These are phyloP conservation scores for Kwoniella sp. DNA, from an alignment of 768 basidiomycete genomes.

Conservation along the genomic window DNA sequence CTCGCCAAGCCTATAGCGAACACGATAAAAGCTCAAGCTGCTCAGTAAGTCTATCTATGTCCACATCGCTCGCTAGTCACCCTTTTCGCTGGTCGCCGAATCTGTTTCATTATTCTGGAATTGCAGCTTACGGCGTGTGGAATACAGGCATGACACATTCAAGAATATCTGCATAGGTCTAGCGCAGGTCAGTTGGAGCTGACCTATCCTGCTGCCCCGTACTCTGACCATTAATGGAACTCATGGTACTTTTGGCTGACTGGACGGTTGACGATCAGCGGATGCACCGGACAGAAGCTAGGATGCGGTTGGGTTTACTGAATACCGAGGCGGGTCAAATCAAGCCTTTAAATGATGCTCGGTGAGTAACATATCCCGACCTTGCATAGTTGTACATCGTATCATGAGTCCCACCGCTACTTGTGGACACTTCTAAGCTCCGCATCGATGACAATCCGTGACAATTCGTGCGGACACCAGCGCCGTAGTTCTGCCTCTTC, in stretches of 20 bases:
- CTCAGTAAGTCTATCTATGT: slow-evolving; percentile 36
- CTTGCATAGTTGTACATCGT: no score
- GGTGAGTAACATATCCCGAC: slow-evolving; percentile 28
- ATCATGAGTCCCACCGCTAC: no score
- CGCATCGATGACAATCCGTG: no score
- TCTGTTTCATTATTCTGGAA: no score
- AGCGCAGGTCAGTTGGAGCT: slow-evolving; percentile 49
- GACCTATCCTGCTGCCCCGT: no score
- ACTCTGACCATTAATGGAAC: neutral
- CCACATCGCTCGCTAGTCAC: neutral
- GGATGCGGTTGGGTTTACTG: slow-evolving; percentile 50
- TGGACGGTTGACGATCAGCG: slow-evolving; percentile 25
- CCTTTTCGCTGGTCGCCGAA: no score
- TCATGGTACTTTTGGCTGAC: no score
- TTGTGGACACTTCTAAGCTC: no score
- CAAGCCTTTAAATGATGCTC: slow-evolving; percentile 54
- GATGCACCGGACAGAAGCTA: slow-evolving; percentile 53
- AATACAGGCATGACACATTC: slow-evolving; percentile 54
- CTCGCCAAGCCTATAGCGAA: slow-evolving; percentile 55
- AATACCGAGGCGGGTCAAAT: slow-evolving; percentile 51
- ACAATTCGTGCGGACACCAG: no score
- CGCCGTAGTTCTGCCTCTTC: no score
- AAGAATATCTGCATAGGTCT: slow-evolving; percentile 52
- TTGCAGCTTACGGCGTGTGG: no score
- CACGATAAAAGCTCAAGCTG: slow-evolving; percentile 53